Evolutionary conservation across 2,329 filamentous ascomycete species (phyloP).

Genomic region (Hypoxylon rubiginosum): DNA sequence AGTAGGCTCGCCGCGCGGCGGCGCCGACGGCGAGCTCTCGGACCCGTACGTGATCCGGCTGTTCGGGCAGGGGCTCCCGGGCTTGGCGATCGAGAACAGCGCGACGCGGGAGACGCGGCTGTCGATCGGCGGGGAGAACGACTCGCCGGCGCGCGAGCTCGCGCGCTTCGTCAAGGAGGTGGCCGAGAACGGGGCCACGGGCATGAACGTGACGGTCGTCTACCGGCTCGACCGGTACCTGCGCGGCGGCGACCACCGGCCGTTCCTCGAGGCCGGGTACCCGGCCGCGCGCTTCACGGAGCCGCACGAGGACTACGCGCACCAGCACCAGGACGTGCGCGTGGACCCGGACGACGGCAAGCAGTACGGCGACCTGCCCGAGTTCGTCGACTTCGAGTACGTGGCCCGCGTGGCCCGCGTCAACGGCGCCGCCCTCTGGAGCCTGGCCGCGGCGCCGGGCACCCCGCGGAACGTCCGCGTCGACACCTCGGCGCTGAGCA

Average conservation of each 20-base stretch:
- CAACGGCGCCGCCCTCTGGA: conserved; percentile 68
- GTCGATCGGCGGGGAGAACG: conserved; percentile 66
- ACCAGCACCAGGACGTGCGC: conserved; percentile 69
- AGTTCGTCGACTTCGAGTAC: conserved; percentile 70
- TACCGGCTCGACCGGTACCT: conserved; percentile 70
- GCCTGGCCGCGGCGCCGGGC: conserved; percentile 65
- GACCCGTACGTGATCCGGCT: conserved; percentile 67
- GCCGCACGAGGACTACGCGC: conserved; percentile 68
- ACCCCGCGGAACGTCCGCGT: conserved; percentile 63
- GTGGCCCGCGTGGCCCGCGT: conserved; percentile 67
- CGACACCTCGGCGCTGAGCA: conserved; percentile 61
- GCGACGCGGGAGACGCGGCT: conserved; percentile 56
- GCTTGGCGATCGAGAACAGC: conserved; percentile 55
- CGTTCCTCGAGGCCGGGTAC: conserved; percentile 69
- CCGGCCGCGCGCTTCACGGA: conserved; percentile 69
- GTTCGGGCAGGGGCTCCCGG: conserved; percentile 64
- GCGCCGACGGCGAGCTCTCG: conserved; percentile 58
- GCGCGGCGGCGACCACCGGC: conserved; percentile 68
- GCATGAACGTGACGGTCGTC: conserved; percentile 68
- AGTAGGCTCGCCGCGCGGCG: conserved; percentile 64
- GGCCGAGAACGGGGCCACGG: conserved; percentile 63
- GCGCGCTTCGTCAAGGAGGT: conserved; percentile 69
- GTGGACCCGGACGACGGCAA: conserved; percentile 60
- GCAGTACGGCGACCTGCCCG: conserved; percentile 67
- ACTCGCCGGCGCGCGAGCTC: conserved; percentile 67